Evolutionary conservation across 371 early-diverging fungal genomes (phyloP).

Genomic region (Blakeslea trispora): DNA sequence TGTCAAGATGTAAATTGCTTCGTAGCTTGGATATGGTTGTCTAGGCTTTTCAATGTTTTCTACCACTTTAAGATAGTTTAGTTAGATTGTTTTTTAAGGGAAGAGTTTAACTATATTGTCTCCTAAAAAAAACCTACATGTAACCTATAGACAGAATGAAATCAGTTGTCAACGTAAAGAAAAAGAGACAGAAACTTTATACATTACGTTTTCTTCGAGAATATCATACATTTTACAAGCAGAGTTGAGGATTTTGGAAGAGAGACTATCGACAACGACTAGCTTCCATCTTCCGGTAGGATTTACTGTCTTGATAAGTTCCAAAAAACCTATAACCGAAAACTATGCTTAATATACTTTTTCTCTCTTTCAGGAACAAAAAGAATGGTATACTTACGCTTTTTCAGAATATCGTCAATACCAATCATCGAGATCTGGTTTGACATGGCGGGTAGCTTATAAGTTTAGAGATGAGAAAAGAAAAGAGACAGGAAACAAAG

Average conservation of each 20-base stretch:
- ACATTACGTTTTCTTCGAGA: conserved; percentile 91
- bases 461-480: not conserved
- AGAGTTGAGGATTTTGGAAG: conserved; percentile 83
- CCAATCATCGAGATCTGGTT: conserved; percentile 33
- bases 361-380: not conserved
- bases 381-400: conserved; percentile 23
- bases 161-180: not conserved
- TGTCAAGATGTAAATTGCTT: conserved; percentile 90
- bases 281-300: conserved; percentile 84
- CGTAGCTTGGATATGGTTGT: conserved; percentile 82
- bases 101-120: too few relatives aligned
- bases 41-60: conserved; percentile 81
- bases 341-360: not conserved
- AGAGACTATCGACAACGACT: conserved; percentile 85
- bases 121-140: conserved; percentile 21
- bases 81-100: not conserved
- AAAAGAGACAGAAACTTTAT: not conserved
- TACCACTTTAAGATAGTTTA: conserved; percentile 27
- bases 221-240: conserved; percentile 92
- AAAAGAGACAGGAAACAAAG: not conserved
- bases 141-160: conserved; percentile 26
- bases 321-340: conserved; percentile 60
- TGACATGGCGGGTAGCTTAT: not conserved
- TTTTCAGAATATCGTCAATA: conserved; percentile 44
- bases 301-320: conserved; percentile 68